Base-by-base conservation (phyloP, 345 rosid species). In the Noccaea caerulescens region DNA sequence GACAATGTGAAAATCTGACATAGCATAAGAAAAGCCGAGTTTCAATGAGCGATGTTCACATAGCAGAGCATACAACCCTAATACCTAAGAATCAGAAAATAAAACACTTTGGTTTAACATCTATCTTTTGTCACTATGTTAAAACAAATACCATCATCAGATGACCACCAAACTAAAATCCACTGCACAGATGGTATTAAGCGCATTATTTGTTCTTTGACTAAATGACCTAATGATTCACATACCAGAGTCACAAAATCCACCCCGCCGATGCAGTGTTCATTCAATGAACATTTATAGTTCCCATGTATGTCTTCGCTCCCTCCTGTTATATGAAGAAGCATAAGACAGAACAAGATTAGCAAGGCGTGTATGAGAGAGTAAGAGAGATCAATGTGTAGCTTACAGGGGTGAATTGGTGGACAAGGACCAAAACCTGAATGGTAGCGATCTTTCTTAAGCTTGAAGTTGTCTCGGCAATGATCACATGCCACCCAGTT, bases 1-100 rank as follows among this genome's bases (percentile, higher is more conserved):
- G 98, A 93, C 58, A 93, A 75, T 66, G 98, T 90, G 75, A 93
- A 91, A 75, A 93, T 85, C 97, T 93, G 77, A 66, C 59, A 72
- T 16, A 70, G 11, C 67, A 64, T 30, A 20, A 54, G 8, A 23
- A 7, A 56, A 68, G 3, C 45, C 20, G n/a, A 12, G 54, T 47
- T 27, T 46, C 9, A 65, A 41, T 55, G 41, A 10, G 23, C 18
- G 0, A 58, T 70, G 8, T 56, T 55, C 11, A 11, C n/a, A 39
- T 65, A 27, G 4, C 30, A 27, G 30, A 27, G 30, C 30, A 27
- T 27, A 20, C 23, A 20, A 20, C 23, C 23, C 45, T 52, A 36
- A 53, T n/a, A 7, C 52, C 18, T 30, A 49, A 20, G 32, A 13
- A 63, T 63, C 47, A 53, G 30, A 60, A 25, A 3, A 46, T n/a